A percentile compares a stretch with the other conserved stretches of the same genome.
Conservation (phyloP, 2,329 filamentous ascomycete genomes). For the Penicillium aurantiogriseum region DNA sequence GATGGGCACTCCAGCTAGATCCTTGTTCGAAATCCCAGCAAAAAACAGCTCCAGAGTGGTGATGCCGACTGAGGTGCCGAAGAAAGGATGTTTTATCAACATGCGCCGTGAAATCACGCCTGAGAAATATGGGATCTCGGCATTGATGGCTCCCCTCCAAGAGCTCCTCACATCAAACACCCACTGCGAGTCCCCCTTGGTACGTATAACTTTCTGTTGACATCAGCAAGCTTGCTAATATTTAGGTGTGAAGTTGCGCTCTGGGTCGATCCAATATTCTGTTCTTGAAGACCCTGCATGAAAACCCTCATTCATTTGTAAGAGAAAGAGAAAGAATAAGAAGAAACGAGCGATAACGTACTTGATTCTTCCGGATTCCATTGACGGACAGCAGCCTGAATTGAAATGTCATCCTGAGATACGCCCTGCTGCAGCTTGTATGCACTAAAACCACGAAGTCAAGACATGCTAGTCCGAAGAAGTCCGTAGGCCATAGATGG, state of each 20-base stretch:
- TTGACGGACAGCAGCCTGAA: too few relatives aligned
- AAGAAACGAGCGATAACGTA: too few relatives aligned
- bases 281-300: too few relatives aligned
- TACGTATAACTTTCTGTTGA: conserved; percentile 30
- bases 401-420: too few relatives aligned
- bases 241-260: background rate
- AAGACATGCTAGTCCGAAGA: too few relatives aligned
- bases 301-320: too few relatives aligned
- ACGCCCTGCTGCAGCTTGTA: too few relatives aligned
- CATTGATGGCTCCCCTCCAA: conserved; percentile 42
- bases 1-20: conserved; percentile 29
- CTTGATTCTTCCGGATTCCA: too few relatives aligned
- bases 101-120: conserved; percentile 37
- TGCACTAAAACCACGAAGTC: too few relatives aligned
- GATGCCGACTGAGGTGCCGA: conserved; percentile 25
- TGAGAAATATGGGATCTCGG: conserved; percentile 43
- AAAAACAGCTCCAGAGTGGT: conserved; percentile 25
- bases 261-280: background rate
- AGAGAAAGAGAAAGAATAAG: too few relatives aligned
- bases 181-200: conserved; percentile 47
- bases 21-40: conserved; percentile 34
- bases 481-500: too few relatives aligned
- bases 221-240: background rate
- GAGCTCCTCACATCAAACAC: conserved; percentile 45
- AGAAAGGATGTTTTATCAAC: conserved; percentile 39